Percentiles rank a stretch among this genome's conserved stretches.
These are phyloP conservation scores for Apiotrichum siamense DNA, from an alignment of 1,284 basidiomycete species.

Conservation along the genomic window DNA sequence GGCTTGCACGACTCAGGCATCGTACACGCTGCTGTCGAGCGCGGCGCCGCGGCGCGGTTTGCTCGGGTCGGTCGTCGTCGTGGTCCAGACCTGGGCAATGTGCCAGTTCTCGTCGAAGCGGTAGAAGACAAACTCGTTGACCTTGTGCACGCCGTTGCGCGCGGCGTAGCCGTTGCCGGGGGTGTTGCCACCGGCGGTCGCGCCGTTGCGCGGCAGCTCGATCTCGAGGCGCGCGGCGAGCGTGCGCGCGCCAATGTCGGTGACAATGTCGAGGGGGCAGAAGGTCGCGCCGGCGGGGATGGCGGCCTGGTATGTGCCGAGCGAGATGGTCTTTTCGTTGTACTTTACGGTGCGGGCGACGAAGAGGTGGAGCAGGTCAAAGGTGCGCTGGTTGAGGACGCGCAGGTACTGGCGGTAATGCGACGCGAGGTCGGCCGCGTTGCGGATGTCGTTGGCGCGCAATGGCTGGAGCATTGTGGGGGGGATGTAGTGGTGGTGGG, in stretches of 20 bases:
- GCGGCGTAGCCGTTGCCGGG: background rate
- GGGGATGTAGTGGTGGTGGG: background rate
- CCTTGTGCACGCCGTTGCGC: background rate
- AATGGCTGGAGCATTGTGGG: background rate
- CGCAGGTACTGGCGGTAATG: constrained; percentile 13
- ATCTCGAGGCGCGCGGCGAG: constrained; percentile 9
- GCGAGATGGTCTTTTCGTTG: constrained; percentile 1
- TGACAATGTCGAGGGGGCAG: constrained; percentile 7
- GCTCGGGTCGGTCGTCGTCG: constrained; percentile 1
- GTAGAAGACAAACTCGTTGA: constrained; percentile 13
- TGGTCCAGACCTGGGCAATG: constrained; percentile 9
- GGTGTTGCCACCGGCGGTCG: background rate
- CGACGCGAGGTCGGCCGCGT: constrained; percentile 4
- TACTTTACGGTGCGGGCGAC: constrained; percentile 3
- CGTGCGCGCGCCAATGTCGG: constrained; percentile 7
- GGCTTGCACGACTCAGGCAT: background rate
- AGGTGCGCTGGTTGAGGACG: constrained; percentile 11
- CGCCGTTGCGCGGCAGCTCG: constrained; percentile 3
- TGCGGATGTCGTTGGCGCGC: background rate
- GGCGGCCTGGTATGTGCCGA: background rate
- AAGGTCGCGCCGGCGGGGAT: constrained; percentile 8
- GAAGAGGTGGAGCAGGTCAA: constrained; percentile 8
- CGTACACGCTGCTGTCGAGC: too few species aligned
- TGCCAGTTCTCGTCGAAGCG: constrained; percentile 14
- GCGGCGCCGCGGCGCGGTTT: too few species aligned